A percentile compares a stretch with the other conserved stretches of the same genome.
phyloP scores from a whole-genome alignment of 495 filamentous ascomycete species.

The Tuber umbilicatum region DNA sequence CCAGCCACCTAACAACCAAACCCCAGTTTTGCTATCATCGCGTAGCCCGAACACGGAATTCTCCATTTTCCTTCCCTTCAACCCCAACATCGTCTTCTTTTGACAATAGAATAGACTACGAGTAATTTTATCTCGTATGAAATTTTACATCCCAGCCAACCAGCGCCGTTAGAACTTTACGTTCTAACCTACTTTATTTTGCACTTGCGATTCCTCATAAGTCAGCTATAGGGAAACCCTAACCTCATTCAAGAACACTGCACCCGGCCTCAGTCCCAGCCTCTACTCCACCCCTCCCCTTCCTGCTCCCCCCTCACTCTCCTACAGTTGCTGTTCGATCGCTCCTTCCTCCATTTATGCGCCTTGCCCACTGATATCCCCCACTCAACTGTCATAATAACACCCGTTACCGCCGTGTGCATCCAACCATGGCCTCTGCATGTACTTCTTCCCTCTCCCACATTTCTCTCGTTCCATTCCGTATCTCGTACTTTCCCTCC shows the following conservation, averaged over 20 bases:
- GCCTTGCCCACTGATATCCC: conserved; percentile 3
- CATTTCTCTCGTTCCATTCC: not conserved
- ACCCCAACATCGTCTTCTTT: not conserved
- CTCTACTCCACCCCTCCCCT: not conserved
- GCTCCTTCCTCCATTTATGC: not conserved
- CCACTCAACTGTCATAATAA: not conserved
- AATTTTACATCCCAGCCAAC: not conserved
- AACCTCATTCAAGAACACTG: conserved; percentile 5
- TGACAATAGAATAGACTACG: not conserved
- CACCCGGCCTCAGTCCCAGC: not conserved
- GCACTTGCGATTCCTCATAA: not conserved
- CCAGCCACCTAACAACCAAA: not conserved
- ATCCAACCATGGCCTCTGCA: not conserved
- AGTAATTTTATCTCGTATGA: not conserved
- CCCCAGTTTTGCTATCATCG: conserved; percentile 5
- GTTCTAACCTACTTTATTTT: not conserved
- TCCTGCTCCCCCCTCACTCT: not conserved
- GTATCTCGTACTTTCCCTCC: not conserved
- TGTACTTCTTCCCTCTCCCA: conserved; percentile 2
- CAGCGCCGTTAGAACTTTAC: not conserved
- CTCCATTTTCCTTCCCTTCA: conserved; percentile 1
- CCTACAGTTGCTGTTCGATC: not conserved
- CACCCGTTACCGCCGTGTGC: not conserved
- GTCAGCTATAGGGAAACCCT: conserved; percentile 1
- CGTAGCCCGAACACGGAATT: conserved; percentile 1